Percentiles rank a stretch among this genome's conserved stretches.
phyloP scores from a whole-genome alignment of 352 stramenopile genomes.

The Thraustochytrium sp. region DNA sequence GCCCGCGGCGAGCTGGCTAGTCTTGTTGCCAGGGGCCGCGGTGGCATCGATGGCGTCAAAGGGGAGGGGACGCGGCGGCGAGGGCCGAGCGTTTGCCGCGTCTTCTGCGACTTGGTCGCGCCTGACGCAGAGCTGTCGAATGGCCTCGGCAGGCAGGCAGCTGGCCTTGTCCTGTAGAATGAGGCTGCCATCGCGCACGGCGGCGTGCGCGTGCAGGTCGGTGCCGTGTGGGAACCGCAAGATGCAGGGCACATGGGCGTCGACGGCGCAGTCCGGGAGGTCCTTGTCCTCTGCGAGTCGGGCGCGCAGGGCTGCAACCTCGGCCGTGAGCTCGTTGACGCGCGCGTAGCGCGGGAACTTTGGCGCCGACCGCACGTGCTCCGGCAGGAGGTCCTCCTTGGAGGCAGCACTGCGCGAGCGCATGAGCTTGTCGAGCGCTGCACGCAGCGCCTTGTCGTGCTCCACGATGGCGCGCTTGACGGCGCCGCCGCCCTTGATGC shows the following conservation, averaged over 20 bases:
- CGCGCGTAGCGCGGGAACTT: conserved; percentile 77
- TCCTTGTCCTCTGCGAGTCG: not conserved
- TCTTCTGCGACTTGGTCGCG: conserved; percentile 42
- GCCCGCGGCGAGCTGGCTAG: conserved; percentile 89
- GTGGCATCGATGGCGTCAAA: conserved; percentile 88
- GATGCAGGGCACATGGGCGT: conserved; percentile 78
- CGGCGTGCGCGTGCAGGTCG: conserved; percentile 70
- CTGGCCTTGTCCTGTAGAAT: conserved; percentile 94
- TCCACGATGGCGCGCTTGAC: conserved; percentile 75
- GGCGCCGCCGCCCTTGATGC: conserved; percentile 73
- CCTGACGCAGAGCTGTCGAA: conserved; percentile 51
- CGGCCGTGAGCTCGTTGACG: conserved; percentile 77
- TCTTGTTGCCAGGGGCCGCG: conserved; percentile 97
- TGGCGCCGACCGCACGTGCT: conserved; percentile 63
- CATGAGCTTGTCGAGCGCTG: conserved; percentile 69
- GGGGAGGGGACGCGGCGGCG: too few relatives aligned
- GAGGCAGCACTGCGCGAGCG: conserved; percentile 67
- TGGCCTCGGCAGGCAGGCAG: conserved; percentile 91
- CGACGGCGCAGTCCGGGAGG: conserved; percentile 49
- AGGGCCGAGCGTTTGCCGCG: too few relatives aligned
- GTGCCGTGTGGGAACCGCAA: conserved; percentile 78
- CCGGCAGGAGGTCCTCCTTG: conserved; percentile 68
- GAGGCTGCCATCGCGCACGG: conserved; percentile 73
- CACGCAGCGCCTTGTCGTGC: conserved; percentile 65
- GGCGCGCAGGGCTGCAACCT: conserved; percentile 53